Evolutionary conservation across 495 filamentous ascomycete genomes (phyloP).

Genomic region (Aspergillus homomorphus): DNA sequence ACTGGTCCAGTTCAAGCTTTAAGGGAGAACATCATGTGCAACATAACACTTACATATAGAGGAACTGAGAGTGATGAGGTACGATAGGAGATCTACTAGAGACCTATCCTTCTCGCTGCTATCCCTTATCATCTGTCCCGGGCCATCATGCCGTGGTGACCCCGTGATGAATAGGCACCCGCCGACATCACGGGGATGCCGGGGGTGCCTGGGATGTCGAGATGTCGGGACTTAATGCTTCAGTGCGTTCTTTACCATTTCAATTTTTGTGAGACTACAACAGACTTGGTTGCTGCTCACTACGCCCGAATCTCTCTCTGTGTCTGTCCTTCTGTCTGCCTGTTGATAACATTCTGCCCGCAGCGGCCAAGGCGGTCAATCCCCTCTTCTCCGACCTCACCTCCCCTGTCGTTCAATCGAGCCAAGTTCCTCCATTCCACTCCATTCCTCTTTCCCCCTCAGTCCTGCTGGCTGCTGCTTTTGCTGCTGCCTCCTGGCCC

Average conservation of each 20-base stretch:
- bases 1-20: too few species aligned
- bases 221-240: too few species aligned
- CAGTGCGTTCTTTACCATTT: too few species aligned
- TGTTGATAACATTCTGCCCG: background rate
- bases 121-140: background rate
- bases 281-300: background rate
- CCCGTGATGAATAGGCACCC: background rate
- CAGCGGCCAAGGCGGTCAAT: background rate
- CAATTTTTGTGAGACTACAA: background rate
- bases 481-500: background rate
- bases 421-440: background rate
- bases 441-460: background rate
- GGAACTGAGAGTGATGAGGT: too few species aligned
- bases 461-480: constrained; percentile 4
- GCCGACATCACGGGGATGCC: background rate
- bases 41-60: too few species aligned
- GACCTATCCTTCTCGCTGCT: too few species aligned
- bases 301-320: too few species aligned
- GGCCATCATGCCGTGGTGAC: background rate
- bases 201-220: background rate
- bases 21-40: too few species aligned
- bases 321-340: background rate
- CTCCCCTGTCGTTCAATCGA: background rate
- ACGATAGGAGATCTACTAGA: too few species aligned
- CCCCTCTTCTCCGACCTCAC: background rate